Evolutionary conservation across 805 yeast species (phyloP).

Genomic region (Kodamaea leandrae): DNA sequence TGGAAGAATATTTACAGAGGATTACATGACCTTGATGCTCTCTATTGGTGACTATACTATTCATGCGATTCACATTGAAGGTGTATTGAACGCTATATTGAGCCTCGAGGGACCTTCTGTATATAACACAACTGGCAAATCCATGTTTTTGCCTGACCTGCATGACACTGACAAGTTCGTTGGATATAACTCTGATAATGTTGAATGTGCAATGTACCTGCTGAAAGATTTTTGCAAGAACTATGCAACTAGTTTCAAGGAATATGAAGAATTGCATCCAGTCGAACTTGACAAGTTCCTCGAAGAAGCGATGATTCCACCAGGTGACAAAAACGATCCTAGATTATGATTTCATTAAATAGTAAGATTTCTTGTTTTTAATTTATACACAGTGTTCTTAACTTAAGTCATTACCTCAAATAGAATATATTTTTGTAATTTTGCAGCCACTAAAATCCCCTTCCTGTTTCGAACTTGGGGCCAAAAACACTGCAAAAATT

Average conservation of each 20-base stretch:
- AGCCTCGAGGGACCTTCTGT: constrained; percentile 9
- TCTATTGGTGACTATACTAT: constrained; percentile 22
- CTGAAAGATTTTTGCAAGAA: constrained; percentile 13
- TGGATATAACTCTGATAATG: constrained; percentile 16
- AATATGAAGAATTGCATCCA: constrained; percentile 1
- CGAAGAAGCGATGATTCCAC: constrained; percentile 5
- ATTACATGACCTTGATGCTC: constrained; percentile 17
- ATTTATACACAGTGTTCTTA: not conserved
- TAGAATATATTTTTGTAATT: too few relatives aligned
- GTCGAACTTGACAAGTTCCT: constrained; percentile 8
- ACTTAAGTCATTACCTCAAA: too few relatives aligned
- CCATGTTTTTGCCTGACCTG: not conserved
- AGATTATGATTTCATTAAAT: too few relatives aligned
- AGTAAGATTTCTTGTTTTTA: too few relatives aligned
- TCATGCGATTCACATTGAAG: constrained; percentile 18
- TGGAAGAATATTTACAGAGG: constrained; percentile 16
- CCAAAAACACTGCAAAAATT: too few relatives aligned
- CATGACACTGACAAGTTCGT: not conserved
- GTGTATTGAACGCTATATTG: constrained; percentile 15
- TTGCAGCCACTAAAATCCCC: too few relatives aligned
- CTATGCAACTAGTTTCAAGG: constrained; percentile 11
- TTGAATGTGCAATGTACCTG: constrained; percentile 15
- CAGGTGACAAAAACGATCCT: not conserved
- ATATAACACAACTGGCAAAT: constrained; percentile 1
- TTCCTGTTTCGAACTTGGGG: too few relatives aligned